Base-by-base conservation (phyloP, 148 eudicot species). In the Rhododendron ovatum region DNA sequence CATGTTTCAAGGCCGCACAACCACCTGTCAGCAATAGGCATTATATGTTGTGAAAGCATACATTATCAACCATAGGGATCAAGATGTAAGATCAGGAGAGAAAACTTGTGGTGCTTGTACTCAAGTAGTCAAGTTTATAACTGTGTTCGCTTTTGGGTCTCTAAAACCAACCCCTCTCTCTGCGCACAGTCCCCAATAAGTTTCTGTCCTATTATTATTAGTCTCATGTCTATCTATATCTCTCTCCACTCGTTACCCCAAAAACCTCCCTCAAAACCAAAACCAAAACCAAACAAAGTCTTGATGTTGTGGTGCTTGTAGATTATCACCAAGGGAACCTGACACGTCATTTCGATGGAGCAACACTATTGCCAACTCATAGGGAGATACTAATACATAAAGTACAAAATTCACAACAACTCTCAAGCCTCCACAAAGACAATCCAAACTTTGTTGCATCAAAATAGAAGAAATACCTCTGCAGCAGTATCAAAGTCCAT, bases 401-500 rank as follows among this genome's bases (percentile, higher is more conserved):
- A 33, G 3, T 2, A 57, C 26, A 57, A 18, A 57, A 45, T 63
- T 17, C 18, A 63, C 28, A 41, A 82, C 30, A 61, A 63, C 74
- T 82, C 35, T 82, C n/a, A 51, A 84, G 30, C 48, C 69, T 78
- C 37, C 35, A 67, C 5, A 78, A 22, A 63, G 4, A 20, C 6
- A 15, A 51, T 13, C 61, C 37, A 65, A 67, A 50, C 14, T 55
- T 26, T 67, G 50, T 51, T 30, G 5, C 84, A 82, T 2, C 71
- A 65, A 65, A 65, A 35, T 14, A 79, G 86, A 86, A 85, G 88
- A 77, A 41, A 74, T 93, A 95, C 99, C 99, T 96, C 95, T 26
- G 98, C 90, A 81, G 99, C 99, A 84, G 98, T 90, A 91, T 95
- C 98, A 84, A 96, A 96, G 88, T 96, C 98, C 82, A 96, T 90